phyloP scores from a whole-genome alignment of 192 early-diverging fungal species.

The Coemansia aciculifera region DNA sequence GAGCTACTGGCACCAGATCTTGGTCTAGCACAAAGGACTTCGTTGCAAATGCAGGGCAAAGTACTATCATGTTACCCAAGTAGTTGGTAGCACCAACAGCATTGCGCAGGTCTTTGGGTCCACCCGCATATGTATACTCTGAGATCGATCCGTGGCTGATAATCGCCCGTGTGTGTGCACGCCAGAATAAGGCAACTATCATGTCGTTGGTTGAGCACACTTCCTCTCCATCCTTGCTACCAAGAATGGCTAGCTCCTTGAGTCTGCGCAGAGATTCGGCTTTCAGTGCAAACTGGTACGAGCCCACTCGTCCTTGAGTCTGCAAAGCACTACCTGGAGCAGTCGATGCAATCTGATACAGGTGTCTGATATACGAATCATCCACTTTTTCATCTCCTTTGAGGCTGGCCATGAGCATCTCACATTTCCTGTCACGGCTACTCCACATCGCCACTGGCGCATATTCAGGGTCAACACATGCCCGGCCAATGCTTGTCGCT shows the following conservation, averaged over 20 bases:
- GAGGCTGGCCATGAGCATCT: not conserved
- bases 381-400: not conserved
- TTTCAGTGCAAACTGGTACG: constrained; percentile 9
- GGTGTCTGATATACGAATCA: not conserved
- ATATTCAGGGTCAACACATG: not conserved
- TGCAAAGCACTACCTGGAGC: not conserved
- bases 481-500: constrained; percentile 3
- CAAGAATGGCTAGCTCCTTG: not conserved
- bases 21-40: constrained; percentile 9
- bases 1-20: constrained; percentile 9
- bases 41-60: constrained; percentile 6
- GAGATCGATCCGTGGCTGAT: constrained; percentile 8
- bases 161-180: constrained; percentile 22
- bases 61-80: constrained; percentile 29
- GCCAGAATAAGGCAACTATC: constrained; percentile 34
- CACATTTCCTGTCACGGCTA: not conserved
- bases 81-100: not conserved
- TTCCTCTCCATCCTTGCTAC: not conserved
- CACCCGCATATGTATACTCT: constrained; percentile 16
- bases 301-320: not conserved
- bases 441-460: not conserved
- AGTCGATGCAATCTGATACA: not conserved
- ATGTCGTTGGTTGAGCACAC: constrained; percentile 21
- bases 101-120: constrained; percentile 26
- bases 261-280: not conserved